phyloP scores from a whole-genome alignment of 78 protist species.

The Dictyostelium brefeldianum region DNA sequence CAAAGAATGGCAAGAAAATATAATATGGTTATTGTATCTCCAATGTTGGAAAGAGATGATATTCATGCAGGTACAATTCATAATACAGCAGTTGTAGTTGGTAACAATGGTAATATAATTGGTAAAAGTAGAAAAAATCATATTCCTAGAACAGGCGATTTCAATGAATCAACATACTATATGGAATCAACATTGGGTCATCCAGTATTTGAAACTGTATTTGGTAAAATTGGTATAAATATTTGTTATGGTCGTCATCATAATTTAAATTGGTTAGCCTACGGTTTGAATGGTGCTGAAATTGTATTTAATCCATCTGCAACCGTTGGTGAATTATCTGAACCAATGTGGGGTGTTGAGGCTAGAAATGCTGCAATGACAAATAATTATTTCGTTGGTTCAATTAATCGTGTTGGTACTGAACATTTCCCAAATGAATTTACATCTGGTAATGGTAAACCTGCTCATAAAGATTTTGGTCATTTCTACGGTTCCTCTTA shows the following conservation, averaged over 20 bases:
- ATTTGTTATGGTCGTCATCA: constrained; percentile 98
- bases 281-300: constrained; percentile 95
- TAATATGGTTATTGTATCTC: constrained; percentile 95
- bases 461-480: constrained; percentile 98
- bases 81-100: constrained; percentile 96
- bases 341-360: constrained; percentile 97
- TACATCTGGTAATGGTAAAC: constrained; percentile 94
- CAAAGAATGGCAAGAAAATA: constrained; percentile 88
- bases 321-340: constrained; percentile 93
- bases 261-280: constrained; percentile 93
- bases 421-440: constrained; percentile 95
- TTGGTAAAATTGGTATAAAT: constrained; percentile 93
- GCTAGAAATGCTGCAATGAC: constrained; percentile 93
- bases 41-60: constrained; percentile 95
- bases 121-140: constrained; percentile 96
- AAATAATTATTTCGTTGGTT: constrained; percentile 88
- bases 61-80: constrained; percentile 87
- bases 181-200: constrained; percentile 95
- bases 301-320: constrained; percentile 97
- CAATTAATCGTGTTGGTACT: constrained; percentile 96
- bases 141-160: constrained; percentile 98
- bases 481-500: constrained; percentile 97
- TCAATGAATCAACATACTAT: constrained; percentile 97
- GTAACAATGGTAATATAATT: constrained; percentile 87
- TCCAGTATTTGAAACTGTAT: constrained; percentile 95